Base-by-base conservation (phyloP, 2,329 filamentous ascomycete genomes). In the Paraphoma chrysanthemicola region DNA sequence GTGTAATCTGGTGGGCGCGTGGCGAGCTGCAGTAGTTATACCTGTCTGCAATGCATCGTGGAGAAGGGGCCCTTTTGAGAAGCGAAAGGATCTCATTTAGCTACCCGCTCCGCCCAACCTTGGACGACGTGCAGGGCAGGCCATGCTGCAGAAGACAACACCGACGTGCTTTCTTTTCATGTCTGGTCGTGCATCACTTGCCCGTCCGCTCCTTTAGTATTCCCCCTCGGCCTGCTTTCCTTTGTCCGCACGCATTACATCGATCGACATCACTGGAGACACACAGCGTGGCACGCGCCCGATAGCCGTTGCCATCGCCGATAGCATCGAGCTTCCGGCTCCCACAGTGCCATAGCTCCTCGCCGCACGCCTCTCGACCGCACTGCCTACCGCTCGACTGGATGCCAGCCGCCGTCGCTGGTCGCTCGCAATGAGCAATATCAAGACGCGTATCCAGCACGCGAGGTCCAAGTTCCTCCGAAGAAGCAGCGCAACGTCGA, bases 381-480 rank as follows among this genome's bases (percentile, higher is more conserved):
- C 44, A 29, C n/a, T 48, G 44, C 17, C 42, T n/a, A 30, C 43
- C 57, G 56, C 54, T 11, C 54, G 44, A 44, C 54, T 64, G 59
- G 58, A 62, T 63, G 63, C 67, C 53, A 64, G 57, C 57, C 43
- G 60, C 44, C 41, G 60, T 42, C 58, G 60, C 49, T 53, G 61
- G 59, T 64, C 61, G 30, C 68, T 63, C 41, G 75, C 75, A 8
- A 42, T 17, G 74, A 69, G 68, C 59, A 73, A 67, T 61, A 66
- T 74, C 63, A 76, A 75, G 67, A 66, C 70, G 43, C 64, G 71
- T 12, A 64, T 75, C 56, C 68, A 59, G 48, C 68, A 68, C 57
- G 71, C 67, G 52, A 68, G 72, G 39, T 44, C 62, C 52, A 69
- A 71, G 63, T 60, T 75, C 41, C 57, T 72, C 55, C 63, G 72